phyloP scores from a whole-genome alignment of 2,329 filamentous ascomycete species.

The Diaporthe ampelina region DNA sequence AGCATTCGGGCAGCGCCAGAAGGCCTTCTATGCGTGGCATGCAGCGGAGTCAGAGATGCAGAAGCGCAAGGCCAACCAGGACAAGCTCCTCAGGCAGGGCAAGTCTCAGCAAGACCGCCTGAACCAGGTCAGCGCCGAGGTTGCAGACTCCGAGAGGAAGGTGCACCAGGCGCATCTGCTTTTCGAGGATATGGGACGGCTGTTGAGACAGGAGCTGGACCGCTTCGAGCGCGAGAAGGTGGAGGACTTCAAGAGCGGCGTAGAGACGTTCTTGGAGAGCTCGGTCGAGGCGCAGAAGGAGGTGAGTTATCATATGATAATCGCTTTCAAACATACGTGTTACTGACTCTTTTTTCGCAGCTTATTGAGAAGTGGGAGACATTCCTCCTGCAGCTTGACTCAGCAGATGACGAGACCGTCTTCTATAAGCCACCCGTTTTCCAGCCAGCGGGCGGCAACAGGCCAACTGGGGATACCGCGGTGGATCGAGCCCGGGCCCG shows the following conservation, averaged over 20 bases:
- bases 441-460: slow-evolving; percentile 57
- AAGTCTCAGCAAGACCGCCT: slow-evolving; percentile 96
- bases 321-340: slow-evolving; percentile 40
- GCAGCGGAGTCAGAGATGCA: slow-evolving; percentile 88
- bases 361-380: slow-evolving; percentile 96
- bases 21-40: slow-evolving; percentile 96
- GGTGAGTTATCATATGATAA: slow-evolving; percentile 66
- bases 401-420: slow-evolving; percentile 84
- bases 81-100: slow-evolving; percentile 95
- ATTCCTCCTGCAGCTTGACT: slow-evolving; percentile 94
- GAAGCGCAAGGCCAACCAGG: slow-evolving; percentile 90
- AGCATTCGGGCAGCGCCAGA: slow-evolving; percentile 92
- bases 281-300: slow-evolving; percentile 99
- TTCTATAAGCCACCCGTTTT: slow-evolving; percentile 76
- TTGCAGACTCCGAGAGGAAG: slow-evolving; percentile 93
- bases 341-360: slow-evolving; percentile 52
- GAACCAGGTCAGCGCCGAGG: slow-evolving; percentile 92
- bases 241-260: slow-evolving; percentile 97
- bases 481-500: slow-evolving; percentile 71
- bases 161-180: slow-evolving; percentile 90
- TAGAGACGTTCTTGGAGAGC: slow-evolving; percentile 97
- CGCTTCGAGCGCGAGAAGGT: slow-evolving; percentile 98
- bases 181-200: slow-evolving; percentile 96
- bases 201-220: slow-evolving; percentile 93
- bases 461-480: slow-evolving; percentile 69